Evolutionary conservation across 371 early-diverging fungal genomes (phyloP), one percentile per base, ranked within the genome.

Genomic region (Mortierella sp.): DNA sequence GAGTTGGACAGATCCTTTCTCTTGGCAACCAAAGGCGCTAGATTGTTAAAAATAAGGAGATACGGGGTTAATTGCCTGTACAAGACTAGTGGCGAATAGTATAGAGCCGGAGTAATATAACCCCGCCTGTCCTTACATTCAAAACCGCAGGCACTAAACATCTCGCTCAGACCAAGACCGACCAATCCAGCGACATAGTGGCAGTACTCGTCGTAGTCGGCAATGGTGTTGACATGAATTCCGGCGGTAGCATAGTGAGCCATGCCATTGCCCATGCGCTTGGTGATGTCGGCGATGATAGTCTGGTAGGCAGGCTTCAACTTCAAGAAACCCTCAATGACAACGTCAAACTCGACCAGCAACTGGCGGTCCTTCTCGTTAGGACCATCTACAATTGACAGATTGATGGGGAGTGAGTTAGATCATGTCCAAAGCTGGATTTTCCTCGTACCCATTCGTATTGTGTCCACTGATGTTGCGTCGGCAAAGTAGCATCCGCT

Each of bases 171-270:
- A 50, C 98, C 99, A 80, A 95, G 90, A 1, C 99, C 99, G 44
- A 98, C 98, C 43, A 99, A 92, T 51, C 99, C 99, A 50, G 99
- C 99, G 37, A 98, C 99, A 88, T 98, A 98, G 88, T 98, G 96
- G 80, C 98, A 98, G 91, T 99, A 99, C 71, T 96, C 93, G 88
- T 99, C 94, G 90, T 96, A 99, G 88, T 98, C 98, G 13, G 89
- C 92, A 37, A 93, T 88, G 11, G 96, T 95, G 9, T 92, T 91
- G 24, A 98, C 95, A 69, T 91, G 90, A 46, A 91, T 89, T 55
- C 88, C 93, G 71, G 90, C 92, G 37, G 87, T 90, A 72, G 89
- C 94, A 90, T 92, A 97, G 92, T 97, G 96, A 53, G 97, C 96
- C 98, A 99, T 98, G 11, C 99, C 99, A 48, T 93, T 84, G 43